These are phyloP conservation scores for Fusarium coicis DNA, from an alignment of 2,329 filamentous ascomycete genomes.

Conservation along the genomic window DNA sequence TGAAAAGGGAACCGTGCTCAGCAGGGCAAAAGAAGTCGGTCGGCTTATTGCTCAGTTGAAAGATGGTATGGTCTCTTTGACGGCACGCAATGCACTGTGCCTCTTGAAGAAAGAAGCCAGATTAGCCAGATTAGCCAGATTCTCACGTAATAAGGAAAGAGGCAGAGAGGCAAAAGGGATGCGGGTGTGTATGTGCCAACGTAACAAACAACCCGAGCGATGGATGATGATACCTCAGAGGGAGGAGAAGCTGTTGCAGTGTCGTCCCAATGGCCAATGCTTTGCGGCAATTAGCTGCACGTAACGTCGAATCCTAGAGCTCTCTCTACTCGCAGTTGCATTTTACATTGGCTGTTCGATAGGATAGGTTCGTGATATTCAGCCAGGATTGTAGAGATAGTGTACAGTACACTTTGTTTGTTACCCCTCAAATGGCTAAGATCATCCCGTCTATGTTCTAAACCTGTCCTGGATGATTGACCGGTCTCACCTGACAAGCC, in stretches of 20 bases:
- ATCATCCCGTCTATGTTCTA: slow-evolving; percentile 23
- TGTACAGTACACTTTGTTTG: not conserved
- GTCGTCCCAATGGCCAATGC: not conserved
- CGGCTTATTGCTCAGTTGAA: not conserved
- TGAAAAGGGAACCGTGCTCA: slow-evolving; percentile 17
- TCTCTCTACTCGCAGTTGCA: not conserved
- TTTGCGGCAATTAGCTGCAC: slow-evolving; percentile 25
- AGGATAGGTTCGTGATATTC: slow-evolving; percentile 6
- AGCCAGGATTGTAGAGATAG: slow-evolving; percentile 3
- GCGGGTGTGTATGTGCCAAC: slow-evolving; percentile 24
- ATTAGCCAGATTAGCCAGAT: slow-evolving; percentile 19
- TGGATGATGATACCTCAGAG: slow-evolving; percentile 2
- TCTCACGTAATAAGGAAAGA: slow-evolving; percentile 36
- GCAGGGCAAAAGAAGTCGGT: not conserved
- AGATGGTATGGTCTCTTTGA: slow-evolving; percentile 13
- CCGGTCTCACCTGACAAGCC: slow-evolving; percentile 36
- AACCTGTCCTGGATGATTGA: slow-evolving; percentile 24
- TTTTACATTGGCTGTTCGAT: not conserved
- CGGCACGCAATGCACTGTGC: slow-evolving; percentile 20
- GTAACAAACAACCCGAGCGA: not conserved
- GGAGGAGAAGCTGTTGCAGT: not conserved
- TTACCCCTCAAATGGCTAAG: slow-evolving; percentile 38
- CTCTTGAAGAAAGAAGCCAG: slow-evolving; percentile 9
- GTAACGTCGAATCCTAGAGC: slow-evolving; percentile 15
- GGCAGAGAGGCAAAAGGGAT: slow-evolving; percentile 3